A percentile compares a stretch with the other conserved stretches of the same genome.
Conservation (phyloP, 176 grass and related monocot genomes). For the Eragrostis nindensis region DNA sequence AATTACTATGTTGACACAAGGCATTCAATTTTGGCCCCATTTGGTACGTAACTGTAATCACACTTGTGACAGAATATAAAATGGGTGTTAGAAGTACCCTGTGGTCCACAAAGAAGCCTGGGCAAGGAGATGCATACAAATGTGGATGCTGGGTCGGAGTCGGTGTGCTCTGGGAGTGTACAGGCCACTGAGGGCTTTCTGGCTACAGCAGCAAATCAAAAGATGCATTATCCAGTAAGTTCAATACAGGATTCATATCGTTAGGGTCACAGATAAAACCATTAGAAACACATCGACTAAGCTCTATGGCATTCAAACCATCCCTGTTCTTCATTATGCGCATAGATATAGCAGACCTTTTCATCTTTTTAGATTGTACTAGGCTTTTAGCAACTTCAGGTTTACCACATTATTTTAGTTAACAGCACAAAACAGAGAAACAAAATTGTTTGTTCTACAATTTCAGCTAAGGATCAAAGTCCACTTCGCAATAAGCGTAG, state of each 20-base stretch:
- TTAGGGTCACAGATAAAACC: background rate
- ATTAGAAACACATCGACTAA: background rate
- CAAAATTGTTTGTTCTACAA: background rate
- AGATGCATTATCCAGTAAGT: slow-evolving; percentile 6
- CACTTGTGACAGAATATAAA: background rate
- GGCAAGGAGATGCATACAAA: slow-evolving; percentile 44
- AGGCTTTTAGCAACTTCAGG: background rate
- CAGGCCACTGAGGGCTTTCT: slow-evolving; percentile 46
- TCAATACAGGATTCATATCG: background rate
- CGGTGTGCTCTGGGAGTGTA: slow-evolving; percentile 32
- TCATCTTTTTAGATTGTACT: background rate
- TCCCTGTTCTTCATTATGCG: background rate
- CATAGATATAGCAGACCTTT: background rate
- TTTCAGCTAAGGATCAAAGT: background rate
- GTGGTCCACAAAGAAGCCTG: slow-evolving; percentile 52
- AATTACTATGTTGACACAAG: too few species aligned
- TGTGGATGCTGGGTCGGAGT: slow-evolving; percentile 44
- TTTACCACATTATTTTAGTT: background rate
- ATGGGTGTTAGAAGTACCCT: slow-evolving; percentile 41
- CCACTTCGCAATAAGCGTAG: background rate
- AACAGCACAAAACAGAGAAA: slow-evolving; percentile 2
- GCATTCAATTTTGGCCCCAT: background rate
- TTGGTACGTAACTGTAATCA: background rate
- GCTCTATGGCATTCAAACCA: background rate
- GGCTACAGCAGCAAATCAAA: slow-evolving; percentile 38